These are phyloP conservation scores for Chlamydomonas incerta DNA, from an alignment of 139 green algal genomes.

Conservation along the genomic window DNA sequence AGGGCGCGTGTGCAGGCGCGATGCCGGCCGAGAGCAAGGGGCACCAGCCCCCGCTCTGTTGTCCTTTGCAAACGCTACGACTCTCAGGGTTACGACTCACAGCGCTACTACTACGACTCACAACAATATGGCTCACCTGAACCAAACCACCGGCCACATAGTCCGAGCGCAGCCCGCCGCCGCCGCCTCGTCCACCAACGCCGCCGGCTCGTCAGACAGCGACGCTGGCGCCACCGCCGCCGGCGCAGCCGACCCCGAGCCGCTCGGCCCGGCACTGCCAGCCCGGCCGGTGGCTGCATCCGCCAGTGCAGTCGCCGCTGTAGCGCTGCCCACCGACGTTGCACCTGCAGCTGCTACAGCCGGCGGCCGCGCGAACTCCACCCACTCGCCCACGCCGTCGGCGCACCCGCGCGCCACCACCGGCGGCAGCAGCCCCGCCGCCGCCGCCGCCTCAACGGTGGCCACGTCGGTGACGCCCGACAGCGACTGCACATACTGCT, in stretches of 20 bases:
- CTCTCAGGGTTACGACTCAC: no score
- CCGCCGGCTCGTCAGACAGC: not conserved
- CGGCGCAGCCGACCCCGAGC: not conserved
- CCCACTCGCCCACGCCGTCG: slow-evolving; percentile 14
- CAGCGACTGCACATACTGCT: slow-evolving; percentile 32
- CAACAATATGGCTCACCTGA: slow-evolving; percentile 29
- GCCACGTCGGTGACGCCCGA: not conserved
- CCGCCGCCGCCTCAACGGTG: slow-evolving; percentile 22
- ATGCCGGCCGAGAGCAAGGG: no score
- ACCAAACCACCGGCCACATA: slow-evolving; percentile 41
- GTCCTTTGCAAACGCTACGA: no score
- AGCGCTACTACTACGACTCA: no score
- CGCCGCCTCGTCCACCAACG: not conserved
- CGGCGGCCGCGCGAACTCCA: slow-evolving; percentile 25
- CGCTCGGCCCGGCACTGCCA: not conserved
- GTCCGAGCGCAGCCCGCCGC: not conserved
- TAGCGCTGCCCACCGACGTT: not conserved
- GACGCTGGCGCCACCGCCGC: not conserved
- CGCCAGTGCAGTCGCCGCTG: not conserved
- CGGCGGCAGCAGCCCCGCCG: slow-evolving; percentile 28
- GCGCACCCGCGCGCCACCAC: slow-evolving; percentile 5
- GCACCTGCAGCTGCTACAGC: not conserved
- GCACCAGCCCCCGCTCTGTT: no score
- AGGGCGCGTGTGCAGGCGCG: no score
- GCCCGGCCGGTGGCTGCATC: not conserved